Base-by-base conservation (phyloP, 306 rosid species). In the Trichosanthes cucumerina region DNA sequence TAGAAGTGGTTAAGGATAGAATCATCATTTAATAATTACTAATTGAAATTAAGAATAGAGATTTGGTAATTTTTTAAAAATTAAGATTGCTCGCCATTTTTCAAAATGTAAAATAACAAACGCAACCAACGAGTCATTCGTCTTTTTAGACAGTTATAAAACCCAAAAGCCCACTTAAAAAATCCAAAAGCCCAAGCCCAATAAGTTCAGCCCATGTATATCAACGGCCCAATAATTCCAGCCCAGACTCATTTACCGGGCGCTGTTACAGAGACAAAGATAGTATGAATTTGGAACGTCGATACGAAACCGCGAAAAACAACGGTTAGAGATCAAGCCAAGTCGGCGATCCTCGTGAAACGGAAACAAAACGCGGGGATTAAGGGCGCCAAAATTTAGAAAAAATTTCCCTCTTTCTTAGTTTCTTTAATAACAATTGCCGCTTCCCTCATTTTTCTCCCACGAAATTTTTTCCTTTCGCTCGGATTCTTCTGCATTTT, bases 381-480 rank as follows among this genome's bases (percentile, higher is more conserved):
- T 72, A 28, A 47, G 41, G 77, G 77, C 78, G 78, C 78, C 78
- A 74, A 74, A 74, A 8, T 47, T 28, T 50, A 28, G 44, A 74
- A 23, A 7, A n/a, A 46, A n/a, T 26, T 26, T 72, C 77, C 77
- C 77, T 26, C 39, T 12, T 24, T 14, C 34, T 33, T 62, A 21
- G 23, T 12, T 24, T 14, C 34, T 33, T 62, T 57, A 57, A 21
- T 57, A 57, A 21, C 63, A 23, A 23, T 23, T 5, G 33, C 39
- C 69, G 39, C 69, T 33, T 33, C 69, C 33, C 2, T 28, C 33
- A 4, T 4, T 19, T 21, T 10, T 12, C 75, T 0, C 2, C 5
- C 2, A 2, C 52, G 33, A 69, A 21, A 13, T 2, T 1, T 5
- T 41, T 7, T 2, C 54, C 19, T 8, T 41, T 68, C 33, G 2